phyloP scores from a whole-genome alignment of 495 filamentous ascomycete genomes.

The Talaromyces thailandensis region DNA sequence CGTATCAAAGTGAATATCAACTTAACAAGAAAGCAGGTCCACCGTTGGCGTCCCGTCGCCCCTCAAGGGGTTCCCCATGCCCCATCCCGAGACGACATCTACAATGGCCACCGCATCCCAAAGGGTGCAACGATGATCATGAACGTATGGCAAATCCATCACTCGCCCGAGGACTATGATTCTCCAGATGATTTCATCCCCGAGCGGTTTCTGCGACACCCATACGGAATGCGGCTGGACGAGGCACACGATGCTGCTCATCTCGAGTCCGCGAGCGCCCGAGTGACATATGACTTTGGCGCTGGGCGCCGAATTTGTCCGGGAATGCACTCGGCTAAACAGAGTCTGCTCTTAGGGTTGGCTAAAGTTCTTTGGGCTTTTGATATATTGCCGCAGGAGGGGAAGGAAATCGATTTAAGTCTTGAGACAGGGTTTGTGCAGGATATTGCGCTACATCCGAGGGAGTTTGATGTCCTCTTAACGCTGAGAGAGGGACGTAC shows the following conservation, averaged over 20 bases:
- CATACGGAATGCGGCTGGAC: neutral
- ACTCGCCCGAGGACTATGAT: too few relatives aligned
- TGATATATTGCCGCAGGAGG: slow-evolving; percentile 20
- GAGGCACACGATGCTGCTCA: too few relatives aligned
- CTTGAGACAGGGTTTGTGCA: too few relatives aligned
- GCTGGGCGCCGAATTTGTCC: slow-evolving; percentile 53
- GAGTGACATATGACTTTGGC: slow-evolving; percentile 34
- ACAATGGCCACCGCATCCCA: slow-evolving; percentile 46
- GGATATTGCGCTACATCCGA: too few relatives aligned
- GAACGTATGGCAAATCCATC: slow-evolving; percentile 22
- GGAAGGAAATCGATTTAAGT: too few relatives aligned
- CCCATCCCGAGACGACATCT: slow-evolving; percentile 42
- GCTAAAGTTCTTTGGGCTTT: slow-evolving; percentile 51
- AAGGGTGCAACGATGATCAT: slow-evolving; percentile 39
- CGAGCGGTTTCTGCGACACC: slow-evolving; percentile 29
- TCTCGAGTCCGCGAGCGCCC: too few relatives aligned
- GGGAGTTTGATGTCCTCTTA: too few relatives aligned
- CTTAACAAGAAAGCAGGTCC: slow-evolving; percentile 39
- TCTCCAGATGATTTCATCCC: slow-evolving; percentile 25
- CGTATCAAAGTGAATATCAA: slow-evolving; percentile 14
- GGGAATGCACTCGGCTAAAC: slow-evolving; percentile 44
- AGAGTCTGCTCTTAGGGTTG: slow-evolving; percentile 47
- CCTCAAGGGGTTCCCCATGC: slow-evolving; percentile 48
- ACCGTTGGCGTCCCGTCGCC: slow-evolving; percentile 51
- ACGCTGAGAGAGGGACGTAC: too few relatives aligned